Evolutionary conservation across 768 basidiomycete species (phyloP), one percentile per base, ranked within the genome.

Genomic region (Suillus subaureus): DNA sequence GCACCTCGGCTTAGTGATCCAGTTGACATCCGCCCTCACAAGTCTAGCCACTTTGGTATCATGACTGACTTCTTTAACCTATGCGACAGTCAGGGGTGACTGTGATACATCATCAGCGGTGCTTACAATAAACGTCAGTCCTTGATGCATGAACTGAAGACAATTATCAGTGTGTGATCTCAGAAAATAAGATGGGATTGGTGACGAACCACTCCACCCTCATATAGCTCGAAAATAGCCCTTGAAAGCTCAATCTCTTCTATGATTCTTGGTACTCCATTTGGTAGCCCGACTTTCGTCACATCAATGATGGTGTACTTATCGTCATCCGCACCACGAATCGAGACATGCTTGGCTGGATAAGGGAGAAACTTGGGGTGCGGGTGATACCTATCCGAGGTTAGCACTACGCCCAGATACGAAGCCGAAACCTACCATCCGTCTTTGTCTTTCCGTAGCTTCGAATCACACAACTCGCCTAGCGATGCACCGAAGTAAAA

Each of bases 181-280:
- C 28, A 37, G 12, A 21, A 31, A 6, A 16, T 15, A 28, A 37
- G 51, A 35, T 23, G 58, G 51, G 45, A 64, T 12, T 43, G 70
- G 63, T 51, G 39, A 80, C 82, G 68, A 75, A 92, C 92, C 67
- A 96, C 88, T 5, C 89, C 94, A 15, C 94, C 95, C 77, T 96
- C 94, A 70, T 96, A 97, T 11, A 92, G 79, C 75, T 96, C 95
- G 69, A 96, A 97, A 63, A 94, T 78, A 0, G 93, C 93, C 37
- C 94, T 81, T 26, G 91, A 93, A 49, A 89, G 75, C 75, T 96
- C 95, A 28, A 94, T 80, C 73, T 96, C 93, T 77, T 97, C 94
- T 11, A 97, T 71, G 39, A 92, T 81, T 66, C 65, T 76, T 2
- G 75, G 70, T 0, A 43, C 72, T 18, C 80, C 79, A 4, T 56